A percentile compares a stretch with the other conserved stretches of the same genome.
These are phyloP conservation scores for Talaromyces sp. DNA, from an alignment of 2,329 filamentous ascomycete species.

Conservation along the genomic window DNA sequence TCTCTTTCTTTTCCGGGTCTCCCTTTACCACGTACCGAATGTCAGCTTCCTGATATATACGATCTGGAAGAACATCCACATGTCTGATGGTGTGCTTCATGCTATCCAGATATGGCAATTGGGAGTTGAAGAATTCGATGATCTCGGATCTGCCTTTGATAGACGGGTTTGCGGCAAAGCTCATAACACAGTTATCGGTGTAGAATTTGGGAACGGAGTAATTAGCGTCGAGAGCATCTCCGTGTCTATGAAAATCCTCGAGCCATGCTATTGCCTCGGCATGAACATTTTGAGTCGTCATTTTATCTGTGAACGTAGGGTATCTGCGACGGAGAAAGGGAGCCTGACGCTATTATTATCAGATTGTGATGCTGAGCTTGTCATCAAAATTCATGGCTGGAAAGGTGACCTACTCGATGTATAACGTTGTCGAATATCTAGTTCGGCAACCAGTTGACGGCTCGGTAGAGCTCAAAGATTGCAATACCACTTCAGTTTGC, in stretches of 20 bases:
- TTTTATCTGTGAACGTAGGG: neutral
- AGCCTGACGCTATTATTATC: neutral
- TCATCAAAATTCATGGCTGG: neutral
- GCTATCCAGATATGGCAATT: constrained; percentile 9
- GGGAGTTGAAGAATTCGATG: constrained; percentile 10
- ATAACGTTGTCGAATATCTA: neutral
- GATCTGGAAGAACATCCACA: constrained; percentile 16
- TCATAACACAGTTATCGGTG: constrained; percentile 11
- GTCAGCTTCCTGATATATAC: constrained; percentile 17
- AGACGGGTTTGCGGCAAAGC: constrained; percentile 8
- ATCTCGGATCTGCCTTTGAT: constrained; percentile 5
- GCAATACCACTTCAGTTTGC: neutral
- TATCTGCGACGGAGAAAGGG: neutral
- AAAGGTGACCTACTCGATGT: neutral
- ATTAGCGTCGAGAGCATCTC: constrained; percentile 8
- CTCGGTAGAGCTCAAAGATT: too few species aligned
- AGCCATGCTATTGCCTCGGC: constrained; percentile 14
- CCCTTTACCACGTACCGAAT: constrained; percentile 15
- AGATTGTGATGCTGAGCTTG: neutral
- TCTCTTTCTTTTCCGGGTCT: constrained; percentile 14
- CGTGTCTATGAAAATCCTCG: constrained; percentile 11
- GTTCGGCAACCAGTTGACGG: neutral
- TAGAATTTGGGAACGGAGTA: constrained; percentile 11
- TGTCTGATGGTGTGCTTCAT: constrained; percentile 18
- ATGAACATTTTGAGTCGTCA: constrained; percentile 3